Conservation (phyloP, 2,329 filamentous ascomycete genomes). For the Corynespora cassiicola region DNA sequence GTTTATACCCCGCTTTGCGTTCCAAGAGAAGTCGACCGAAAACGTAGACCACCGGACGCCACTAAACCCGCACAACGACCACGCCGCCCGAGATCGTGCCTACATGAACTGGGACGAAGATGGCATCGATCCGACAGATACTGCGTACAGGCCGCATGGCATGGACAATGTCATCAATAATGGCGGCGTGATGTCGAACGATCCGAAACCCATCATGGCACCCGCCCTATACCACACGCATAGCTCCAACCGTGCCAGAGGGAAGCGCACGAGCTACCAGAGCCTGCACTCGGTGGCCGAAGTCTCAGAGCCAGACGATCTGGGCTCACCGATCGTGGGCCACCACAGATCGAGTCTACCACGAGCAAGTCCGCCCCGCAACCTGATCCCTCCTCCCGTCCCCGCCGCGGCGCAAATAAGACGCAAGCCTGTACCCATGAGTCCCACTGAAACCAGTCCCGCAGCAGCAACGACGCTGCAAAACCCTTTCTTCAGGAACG, state of each 20-base stretch:
- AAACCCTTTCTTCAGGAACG: conserved; percentile 28
- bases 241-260: conserved; percentile 39
- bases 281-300: conserved; percentile 42
- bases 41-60: conserved; percentile 29
- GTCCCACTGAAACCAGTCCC: conserved; percentile 19
- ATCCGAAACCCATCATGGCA: conserved; percentile 28
- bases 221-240: conserved; percentile 40
- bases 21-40: conserved; percentile 33
- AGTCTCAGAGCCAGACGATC: conserved; percentile 36
- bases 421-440: conserved; percentile 30
- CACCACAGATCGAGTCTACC: conserved; percentile 8
- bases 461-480: conserved; percentile 25
- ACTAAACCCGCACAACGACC: conserved; percentile 17
- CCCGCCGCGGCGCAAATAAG: conserved; percentile 26
- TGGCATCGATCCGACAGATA: conserved; percentile 23
- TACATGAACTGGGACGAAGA: conserved; percentile 40
- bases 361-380: conserved; percentile 6
- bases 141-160: conserved; percentile 8
- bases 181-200: conserved; percentile 15
- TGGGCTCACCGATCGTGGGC: conserved; percentile 29
- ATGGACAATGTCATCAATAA: conserved; percentile 8
- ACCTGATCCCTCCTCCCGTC: conserved; percentile 15
- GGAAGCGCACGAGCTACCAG: conserved; percentile 37
- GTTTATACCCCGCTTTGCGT: conserved; percentile 44
- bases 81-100: conserved; percentile 15